Conservation (phyloP, 2,329 filamentous ascomycete species). For the Blumeria hordei region DNA sequence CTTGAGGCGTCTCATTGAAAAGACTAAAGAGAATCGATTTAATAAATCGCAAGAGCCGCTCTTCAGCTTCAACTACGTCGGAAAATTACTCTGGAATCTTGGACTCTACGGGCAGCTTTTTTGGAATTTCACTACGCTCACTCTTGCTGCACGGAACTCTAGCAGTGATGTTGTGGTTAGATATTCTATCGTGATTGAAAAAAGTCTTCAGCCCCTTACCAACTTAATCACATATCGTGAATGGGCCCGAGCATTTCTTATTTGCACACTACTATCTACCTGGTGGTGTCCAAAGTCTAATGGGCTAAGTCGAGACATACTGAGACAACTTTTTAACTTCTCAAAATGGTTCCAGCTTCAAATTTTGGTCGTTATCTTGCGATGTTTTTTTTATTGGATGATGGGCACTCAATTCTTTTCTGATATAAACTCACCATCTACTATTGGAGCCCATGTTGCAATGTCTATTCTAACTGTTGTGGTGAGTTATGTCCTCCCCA, state of each 20-base stretch:
- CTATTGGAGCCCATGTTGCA: conserved; percentile 24
- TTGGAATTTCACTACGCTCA: conserved; percentile 8
- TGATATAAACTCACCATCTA: conserved; percentile 5
- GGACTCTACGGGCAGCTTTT: conserved; percentile 11
- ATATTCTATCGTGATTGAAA: neutral
- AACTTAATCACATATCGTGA: neutral
- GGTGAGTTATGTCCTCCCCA: conserved; percentile 19
- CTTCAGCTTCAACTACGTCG: conserved; percentile 5
- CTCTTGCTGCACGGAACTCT: neutral
- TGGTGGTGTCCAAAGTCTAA: conserved; percentile 50
- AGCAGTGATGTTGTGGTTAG: neutral
- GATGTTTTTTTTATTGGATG: conserved; percentile 21
- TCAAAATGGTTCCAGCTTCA: conserved; percentile 44
- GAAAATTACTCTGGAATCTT: conserved; percentile 8
- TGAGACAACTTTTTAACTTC: conserved; percentile 33
- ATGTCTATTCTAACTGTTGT: conserved; percentile 27
- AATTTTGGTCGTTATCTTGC: conserved; percentile 28
- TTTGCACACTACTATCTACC: conserved; percentile 24
- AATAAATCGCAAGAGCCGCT: conserved; percentile 9
- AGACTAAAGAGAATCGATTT: conserved; percentile 23
- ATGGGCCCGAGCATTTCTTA: conserved; percentile 21
- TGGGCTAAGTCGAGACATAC: conserved; percentile 33
- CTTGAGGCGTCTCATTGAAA: conserved; percentile 32
- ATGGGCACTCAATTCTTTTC: conserved; percentile 7
- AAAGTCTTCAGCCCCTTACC: neutral